phyloP scores from a whole-genome alignment of 352 stramenopile species.

The Pseudoperonospora humuli region DNA sequence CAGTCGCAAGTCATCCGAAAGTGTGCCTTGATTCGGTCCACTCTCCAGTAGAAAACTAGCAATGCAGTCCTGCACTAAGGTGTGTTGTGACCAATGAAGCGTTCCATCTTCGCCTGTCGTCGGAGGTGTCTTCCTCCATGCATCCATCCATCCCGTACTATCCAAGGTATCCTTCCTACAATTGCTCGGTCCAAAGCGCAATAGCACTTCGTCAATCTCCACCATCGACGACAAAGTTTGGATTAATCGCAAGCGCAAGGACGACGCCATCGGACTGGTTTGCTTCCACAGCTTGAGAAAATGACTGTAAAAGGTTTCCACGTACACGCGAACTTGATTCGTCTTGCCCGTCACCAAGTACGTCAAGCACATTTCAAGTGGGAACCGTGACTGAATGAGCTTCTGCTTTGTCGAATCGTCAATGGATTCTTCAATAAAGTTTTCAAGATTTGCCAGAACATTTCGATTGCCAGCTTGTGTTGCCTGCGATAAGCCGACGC shows the following conservation, averaged over 20 bases:
- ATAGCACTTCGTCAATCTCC: conserved; percentile 49
- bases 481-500: conserved; percentile 28
- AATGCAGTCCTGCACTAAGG: conserved; percentile 45
- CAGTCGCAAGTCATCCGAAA: conserved; percentile 26
- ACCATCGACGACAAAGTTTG: conserved; percentile 59
- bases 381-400: conserved; percentile 36
- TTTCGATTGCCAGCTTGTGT: not conserved
- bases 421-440: conserved; percentile 18
- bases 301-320: conserved; percentile 50
- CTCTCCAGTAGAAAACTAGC: conserved; percentile 25
- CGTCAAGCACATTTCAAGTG: conserved; percentile 41
- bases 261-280: conserved; percentile 34
- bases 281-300: conserved; percentile 56
- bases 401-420: conserved; percentile 29
- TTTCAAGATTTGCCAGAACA: conserved; percentile 17
- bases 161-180: conserved; percentile 3
- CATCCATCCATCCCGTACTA: conserved; percentile 25
- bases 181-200: conserved; percentile 6
- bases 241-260: conserved; percentile 48
- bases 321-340: conserved; percentile 37
- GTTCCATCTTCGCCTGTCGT: conserved; percentile 46
- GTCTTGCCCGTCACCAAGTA: conserved; percentile 37
- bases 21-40: conserved; percentile 18
- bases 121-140: conserved; percentile 34
- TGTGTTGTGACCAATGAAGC: conserved; percentile 51